phyloP scores from a whole-genome alignment of 2,329 filamentous ascomycete species.

The Bipolaris oryzae region DNA sequence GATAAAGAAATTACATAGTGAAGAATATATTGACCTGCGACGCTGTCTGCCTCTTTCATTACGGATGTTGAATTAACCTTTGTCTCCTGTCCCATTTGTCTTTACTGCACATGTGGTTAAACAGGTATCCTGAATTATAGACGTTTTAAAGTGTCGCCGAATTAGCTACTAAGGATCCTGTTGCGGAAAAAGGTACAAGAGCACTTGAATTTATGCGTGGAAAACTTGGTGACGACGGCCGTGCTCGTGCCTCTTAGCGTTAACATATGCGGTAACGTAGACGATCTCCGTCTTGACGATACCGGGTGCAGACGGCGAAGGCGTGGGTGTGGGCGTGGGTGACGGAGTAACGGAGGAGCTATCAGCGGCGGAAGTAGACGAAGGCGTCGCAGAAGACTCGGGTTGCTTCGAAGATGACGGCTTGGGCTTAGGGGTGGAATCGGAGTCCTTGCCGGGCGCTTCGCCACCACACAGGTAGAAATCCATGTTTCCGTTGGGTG shows the following conservation, averaged over 20 bases:
- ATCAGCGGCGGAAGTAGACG: constrained; percentile 17
- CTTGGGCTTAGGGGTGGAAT: constrained; percentile 12
- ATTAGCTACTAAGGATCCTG: too few species aligned
- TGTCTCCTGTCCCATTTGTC: too few species aligned
- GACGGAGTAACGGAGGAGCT: constrained; percentile 33
- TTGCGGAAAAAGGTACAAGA: too few species aligned
- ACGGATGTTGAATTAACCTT: too few species aligned
- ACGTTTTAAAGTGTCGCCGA: too few species aligned
- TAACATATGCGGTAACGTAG: constrained; percentile 43
- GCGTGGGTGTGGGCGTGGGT: constrained; percentile 11
- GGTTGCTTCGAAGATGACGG: not conserved
- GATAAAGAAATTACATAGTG: too few species aligned
- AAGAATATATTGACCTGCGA: too few species aligned
- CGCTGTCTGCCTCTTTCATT: too few species aligned
- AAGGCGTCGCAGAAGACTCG: constrained; percentile 14
- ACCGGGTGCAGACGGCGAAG: not conserved
- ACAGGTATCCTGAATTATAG: too few species aligned
- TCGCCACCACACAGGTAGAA: constrained; percentile 46
- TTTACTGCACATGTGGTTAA: too few species aligned
- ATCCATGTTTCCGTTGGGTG: constrained; percentile 30
- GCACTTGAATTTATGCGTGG: constrained; percentile 35
- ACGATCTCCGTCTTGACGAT: constrained; percentile 38
- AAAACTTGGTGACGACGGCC: constrained; percentile 40
- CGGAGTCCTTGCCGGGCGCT: constrained; percentile 28
- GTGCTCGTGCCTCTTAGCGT: constrained; percentile 43